Evolutionary conservation across 139 green algal genomes (phyloP).

Genomic region (Dunaliella primolecta): DNA sequence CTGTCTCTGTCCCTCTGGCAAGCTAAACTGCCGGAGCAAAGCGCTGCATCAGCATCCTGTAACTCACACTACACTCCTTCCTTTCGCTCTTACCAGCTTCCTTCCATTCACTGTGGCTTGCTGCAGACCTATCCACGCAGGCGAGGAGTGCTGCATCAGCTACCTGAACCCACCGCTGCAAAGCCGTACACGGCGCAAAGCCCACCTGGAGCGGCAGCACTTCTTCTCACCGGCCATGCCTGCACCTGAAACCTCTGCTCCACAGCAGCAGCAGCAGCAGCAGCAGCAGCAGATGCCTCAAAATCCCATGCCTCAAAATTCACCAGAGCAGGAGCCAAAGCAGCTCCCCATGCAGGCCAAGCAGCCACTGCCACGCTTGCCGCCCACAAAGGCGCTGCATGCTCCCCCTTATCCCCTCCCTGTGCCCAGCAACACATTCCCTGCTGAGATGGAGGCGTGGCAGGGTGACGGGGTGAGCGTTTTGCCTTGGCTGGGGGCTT

Average conservation of each 20-base stretch:
- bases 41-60: no score
- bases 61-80: no score
- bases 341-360: neutral
- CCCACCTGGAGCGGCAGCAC: neutral
- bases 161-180: conserved; percentile 10
- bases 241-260: neutral
- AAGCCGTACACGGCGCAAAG: neutral
- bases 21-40: no score
- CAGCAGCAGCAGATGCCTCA: no score
- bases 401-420: neutral
- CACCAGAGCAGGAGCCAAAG: neutral
- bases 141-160: conserved; percentile 1
- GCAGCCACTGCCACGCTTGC: neutral
- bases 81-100: no score
- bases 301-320: no score
- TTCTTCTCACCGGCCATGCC: neutral
- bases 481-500: no score
- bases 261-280: conserved; percentile 1
- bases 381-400: no score
- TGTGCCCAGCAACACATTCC: neutral
- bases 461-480: no score
- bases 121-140: neutral
- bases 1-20: no score
- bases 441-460: neutral
- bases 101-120: no score